Percentiles rank a stretch among this genome's conserved stretches.
Conservation (phyloP, 805 yeast genomes). For the Cyberlindnera mrakii region DNA sequence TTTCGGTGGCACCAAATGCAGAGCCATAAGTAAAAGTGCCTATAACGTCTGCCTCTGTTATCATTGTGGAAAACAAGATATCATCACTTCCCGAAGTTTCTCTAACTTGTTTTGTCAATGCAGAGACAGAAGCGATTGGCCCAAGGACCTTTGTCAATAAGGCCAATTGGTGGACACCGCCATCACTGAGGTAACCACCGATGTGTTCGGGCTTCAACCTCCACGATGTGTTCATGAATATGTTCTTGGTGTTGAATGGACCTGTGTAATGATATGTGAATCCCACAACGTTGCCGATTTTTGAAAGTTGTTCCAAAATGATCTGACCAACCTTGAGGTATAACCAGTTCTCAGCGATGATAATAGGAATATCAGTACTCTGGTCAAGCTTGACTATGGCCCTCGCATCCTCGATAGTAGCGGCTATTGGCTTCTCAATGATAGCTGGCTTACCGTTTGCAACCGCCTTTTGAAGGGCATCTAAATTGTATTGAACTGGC, state of each 20-base stretch:
- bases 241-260: slow-evolving; percentile 53
- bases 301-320: slow-evolving; percentile 51
- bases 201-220: slow-evolving; percentile 85
- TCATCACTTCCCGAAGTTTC: slow-evolving; percentile 79
- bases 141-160: slow-evolving; percentile 80
- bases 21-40: slow-evolving; percentile 25
- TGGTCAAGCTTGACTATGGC: slow-evolving; percentile 67
- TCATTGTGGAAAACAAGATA: slow-evolving; percentile 64
- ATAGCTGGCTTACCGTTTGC: slow-evolving; percentile 71
- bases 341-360: slow-evolving; percentile 83
- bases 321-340: slow-evolving; percentile 54
- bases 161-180: slow-evolving; percentile 95
- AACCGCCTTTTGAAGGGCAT: slow-evolving; percentile 63
- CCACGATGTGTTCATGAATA: slow-evolving; percentile 73
- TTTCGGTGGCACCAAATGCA: slow-evolving; percentile 71
- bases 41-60: slow-evolving; percentile 77
- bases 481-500: slow-evolving; percentile 80
- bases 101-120: slow-evolving; percentile 71
- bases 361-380: slow-evolving; percentile 58
- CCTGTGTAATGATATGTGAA: slow-evolving; percentile 75
- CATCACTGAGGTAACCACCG: slow-evolving; percentile 90
- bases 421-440: slow-evolving; percentile 91
- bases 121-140: slow-evolving; percentile 61
- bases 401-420: slow-evolving; percentile 71
- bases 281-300: slow-evolving; percentile 67